Conservation (phyloP, 352 stramenopile genomes). For the Phytophthora megakarya region DNA sequence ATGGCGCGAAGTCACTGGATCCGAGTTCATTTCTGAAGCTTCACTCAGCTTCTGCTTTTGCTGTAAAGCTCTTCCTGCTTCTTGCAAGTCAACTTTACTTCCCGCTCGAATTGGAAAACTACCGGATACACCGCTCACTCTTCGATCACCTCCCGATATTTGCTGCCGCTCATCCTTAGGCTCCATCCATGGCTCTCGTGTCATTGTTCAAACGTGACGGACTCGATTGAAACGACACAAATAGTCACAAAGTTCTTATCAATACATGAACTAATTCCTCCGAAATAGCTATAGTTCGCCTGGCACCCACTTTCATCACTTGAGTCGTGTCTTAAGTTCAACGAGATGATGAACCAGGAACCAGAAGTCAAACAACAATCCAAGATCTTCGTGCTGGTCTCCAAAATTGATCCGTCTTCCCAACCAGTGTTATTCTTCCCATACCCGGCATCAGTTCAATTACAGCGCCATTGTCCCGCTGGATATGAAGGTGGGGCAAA, state of each 20-base stretch:
- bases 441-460: slow-evolving; percentile 49
- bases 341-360: slow-evolving; percentile 20
- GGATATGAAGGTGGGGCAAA: slow-evolving; percentile 60
- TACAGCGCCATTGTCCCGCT: slow-evolving; percentile 48
- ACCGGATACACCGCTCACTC: slow-evolving; percentile 10
- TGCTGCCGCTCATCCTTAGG: slow-evolving; percentile 18
- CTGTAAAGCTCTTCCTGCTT: slow-evolving; percentile 6
- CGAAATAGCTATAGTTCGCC: neutral
- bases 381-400: slow-evolving; percentile 60
- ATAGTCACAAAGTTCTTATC: slow-evolving; percentile 20
- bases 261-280: slow-evolving; percentile 3
- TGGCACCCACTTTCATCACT: slow-evolving; percentile 2
- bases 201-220: slow-evolving; percentile 23
- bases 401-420: slow-evolving; percentile 40
- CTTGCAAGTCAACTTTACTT: slow-evolving; percentile 24
- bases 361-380: slow-evolving; percentile 27
- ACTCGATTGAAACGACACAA: slow-evolving; percentile 18
- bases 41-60: slow-evolving; percentile 11
- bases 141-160: slow-evolving; percentile 9
- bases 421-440: slow-evolving; percentile 66
- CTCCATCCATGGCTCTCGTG: slow-evolving; percentile 27
- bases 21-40: slow-evolving; percentile 37
- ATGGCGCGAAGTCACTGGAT: slow-evolving; percentile 4
- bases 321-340: neutral
- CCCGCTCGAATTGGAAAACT: slow-evolving; percentile 17